Evolutionary conservation across 257 asterid genomes (phyloP).

Genomic region (Euphrasia confusa): DNA sequence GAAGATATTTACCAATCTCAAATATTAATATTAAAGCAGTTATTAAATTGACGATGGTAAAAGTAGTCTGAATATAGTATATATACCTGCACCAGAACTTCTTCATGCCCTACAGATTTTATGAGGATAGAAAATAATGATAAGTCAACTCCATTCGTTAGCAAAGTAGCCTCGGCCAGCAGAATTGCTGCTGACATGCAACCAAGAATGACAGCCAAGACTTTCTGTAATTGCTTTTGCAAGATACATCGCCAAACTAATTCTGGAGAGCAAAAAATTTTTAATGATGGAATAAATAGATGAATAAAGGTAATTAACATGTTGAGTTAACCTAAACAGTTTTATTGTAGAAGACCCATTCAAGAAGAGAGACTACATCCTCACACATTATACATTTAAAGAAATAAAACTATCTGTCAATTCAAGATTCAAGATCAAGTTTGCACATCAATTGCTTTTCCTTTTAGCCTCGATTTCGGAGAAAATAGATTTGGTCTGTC

Average conservation of each 20-base stretch:
- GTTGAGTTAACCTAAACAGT: not conserved
- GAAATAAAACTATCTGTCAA: not conserved
- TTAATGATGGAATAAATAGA: conserved; percentile 10
- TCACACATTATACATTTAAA: not conserved
- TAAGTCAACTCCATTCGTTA: conserved; percentile 92
- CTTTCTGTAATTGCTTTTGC: conserved; percentile 63
- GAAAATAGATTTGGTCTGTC: not conserved
- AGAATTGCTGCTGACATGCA: conserved; percentile 93
- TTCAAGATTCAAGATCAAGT: conserved; percentile 6
- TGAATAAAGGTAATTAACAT: not conserved
- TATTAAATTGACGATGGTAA: conserved; percentile 16
- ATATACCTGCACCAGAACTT: conserved; percentile 92
- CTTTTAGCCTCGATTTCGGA: not conserved
- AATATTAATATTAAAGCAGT: not conserved
- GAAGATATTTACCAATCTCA: too few relatives aligned
- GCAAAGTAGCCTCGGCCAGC: conserved; percentile 94
- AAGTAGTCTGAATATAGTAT: conserved; percentile 19
- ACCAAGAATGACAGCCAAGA: conserved; percentile 78
- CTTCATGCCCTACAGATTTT: conserved; percentile 82
- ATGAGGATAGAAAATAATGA: conserved; percentile 86
- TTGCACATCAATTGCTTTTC: conserved; percentile 9
- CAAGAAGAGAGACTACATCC: not conserved
- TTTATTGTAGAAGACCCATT: not conserved
- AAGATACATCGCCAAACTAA: conserved; percentile 87
- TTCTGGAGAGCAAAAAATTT: conserved; percentile 45